Evolutionary conservation across 139 green algal genomes (phyloP), one percentile per base, ranked within the genome.

Genomic region (Chlamydomonas sphaeroides): DNA sequence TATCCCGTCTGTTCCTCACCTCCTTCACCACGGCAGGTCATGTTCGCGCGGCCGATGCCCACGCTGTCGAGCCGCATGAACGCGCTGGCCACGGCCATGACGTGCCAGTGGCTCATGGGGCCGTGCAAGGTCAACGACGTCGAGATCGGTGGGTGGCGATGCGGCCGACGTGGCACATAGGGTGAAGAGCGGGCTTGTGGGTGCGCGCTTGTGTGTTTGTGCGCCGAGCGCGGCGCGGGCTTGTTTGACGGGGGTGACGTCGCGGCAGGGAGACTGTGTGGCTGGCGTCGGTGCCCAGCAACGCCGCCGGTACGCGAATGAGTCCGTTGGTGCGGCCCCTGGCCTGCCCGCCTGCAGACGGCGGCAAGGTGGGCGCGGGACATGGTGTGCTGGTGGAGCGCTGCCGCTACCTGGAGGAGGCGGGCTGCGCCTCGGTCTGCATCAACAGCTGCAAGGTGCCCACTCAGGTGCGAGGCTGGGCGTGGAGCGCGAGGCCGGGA

Each of bases 51-150:
- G 33, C 91, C 91, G 17, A 74, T 95, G 7, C 92, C 92, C 3
- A 78, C 66, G 35, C 76, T 94, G 8, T 91, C 91, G 18, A 85
- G 75, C 68, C 69, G 70, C 62, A 39, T 98, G 35, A 98, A 98
- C 86, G 95, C 95, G 0, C 92, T 85, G 51, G 93, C 94, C 0
- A 98, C 95, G 2, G 89, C 87, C 33, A 45, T 95, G 21, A 95
- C 93, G 0, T 98, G 94, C 79, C 92, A 98, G 79, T 98, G 95
- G 95, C 88, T 98, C 7, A 98, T 98, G 95, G 95, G 95, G 3
- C 86, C 89, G 1, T 94, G 89, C 79, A 87, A 91, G 30, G 89
- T 98, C 10, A 97, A 96, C 49, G 95, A 97, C 66, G 91, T 97
- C 35, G 94, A 98, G 78, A 66, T 95, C 0, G 75, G 75, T 82